Evolutionary conservation across 345 rosid genomes (phyloP), one percentile per base, ranked within the genome.

Genomic region (Sonneratia alba): DNA sequence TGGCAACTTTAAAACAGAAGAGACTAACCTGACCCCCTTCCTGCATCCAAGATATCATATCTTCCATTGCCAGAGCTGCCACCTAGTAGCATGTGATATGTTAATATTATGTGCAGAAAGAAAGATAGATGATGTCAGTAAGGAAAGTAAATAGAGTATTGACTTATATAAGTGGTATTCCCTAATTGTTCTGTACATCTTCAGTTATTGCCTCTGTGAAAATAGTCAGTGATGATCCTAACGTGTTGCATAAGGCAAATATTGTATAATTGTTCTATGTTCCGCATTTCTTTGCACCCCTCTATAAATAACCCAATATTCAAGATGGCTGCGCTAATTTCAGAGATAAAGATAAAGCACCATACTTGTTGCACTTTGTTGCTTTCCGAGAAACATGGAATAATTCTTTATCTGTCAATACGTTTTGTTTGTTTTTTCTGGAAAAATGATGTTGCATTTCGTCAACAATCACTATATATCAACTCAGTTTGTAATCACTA

Each of bases 31-130:
- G 99, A 74, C 99, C 99, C 77, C 98, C 99, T 77, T 92, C 99
- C 80, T 88, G 92, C 99, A 95, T 95, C 99, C 99, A 95, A 65
- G 96, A 87, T 83, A 82, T 90, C 98, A 96, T 90, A 83, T 96
- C 99, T 75, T 96, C 98, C 99, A 96, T 92, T 69, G 98, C 98
- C 81, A 92, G 78, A 77, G 99, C 97, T 77, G 99, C 98, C 85
- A 96, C 99, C 99, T 96, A 90, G 89, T 84, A 79, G 93, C 87
- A 89, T 40, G 87, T 77, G 79, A 90, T 81, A 84, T 62, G 63
- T 89, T 91, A 86, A 89, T 85, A 88, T 91, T 87, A 88, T 81
- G 85, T 84, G 77, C 77, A 85, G 87, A 85, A 81, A 86, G 82
- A 84, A 74, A 45, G 87, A 84, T 84, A 87, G 0, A 40, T 38